A percentile compares a stretch with the other conserved stretches of the same genome.
These are phyloP conservation scores for Trichoderma reesei DNA, from an alignment of 495 filamentous ascomycete species.

Conservation along the genomic window DNA sequence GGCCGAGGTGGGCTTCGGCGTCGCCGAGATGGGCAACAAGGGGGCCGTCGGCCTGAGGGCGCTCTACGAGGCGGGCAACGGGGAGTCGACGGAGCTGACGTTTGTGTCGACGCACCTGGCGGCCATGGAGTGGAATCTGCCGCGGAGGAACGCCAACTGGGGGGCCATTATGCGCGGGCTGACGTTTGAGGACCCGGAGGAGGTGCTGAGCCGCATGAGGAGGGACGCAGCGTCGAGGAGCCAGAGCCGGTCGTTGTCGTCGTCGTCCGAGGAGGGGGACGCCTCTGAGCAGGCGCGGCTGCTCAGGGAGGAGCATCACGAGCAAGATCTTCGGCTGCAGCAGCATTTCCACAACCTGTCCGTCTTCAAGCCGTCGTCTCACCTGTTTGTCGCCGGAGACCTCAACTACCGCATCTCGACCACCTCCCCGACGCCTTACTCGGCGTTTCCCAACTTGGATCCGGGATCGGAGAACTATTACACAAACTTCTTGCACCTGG, in stretches of 20 bases:
- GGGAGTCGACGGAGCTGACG: slow-evolving; percentile 51
- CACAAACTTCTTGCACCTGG: slow-evolving; percentile 49
- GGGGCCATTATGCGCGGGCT: slow-evolving; percentile 65
- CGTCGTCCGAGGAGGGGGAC: slow-evolving; percentile 19
- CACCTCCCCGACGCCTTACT: slow-evolving; percentile 42
- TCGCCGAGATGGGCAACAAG: slow-evolving; percentile 88
- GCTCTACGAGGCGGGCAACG: slow-evolving; percentile 33
- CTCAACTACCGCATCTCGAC: slow-evolving; percentile 84
- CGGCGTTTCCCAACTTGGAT: slow-evolving; percentile 51
- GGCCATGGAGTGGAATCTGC: slow-evolving; percentile 64
- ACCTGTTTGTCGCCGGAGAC: slow-evolving; percentile 81
- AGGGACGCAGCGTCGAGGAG: slow-evolving; percentile 11
- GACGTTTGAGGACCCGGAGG: slow-evolving; percentile 51
- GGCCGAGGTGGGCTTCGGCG: slow-evolving; percentile 70
- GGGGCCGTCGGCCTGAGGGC: slow-evolving; percentile 76
- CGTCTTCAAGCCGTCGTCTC: slow-evolving; percentile 64
- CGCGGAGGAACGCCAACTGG: slow-evolving; percentile 77
- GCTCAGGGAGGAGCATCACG: slow-evolving; percentile 1
- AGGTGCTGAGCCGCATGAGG: slow-evolving; percentile 16
- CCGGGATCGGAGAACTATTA: slow-evolving; percentile 38
- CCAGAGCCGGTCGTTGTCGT: slow-evolving; percentile 9
- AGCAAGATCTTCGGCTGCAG: slow-evolving; percentile 11
- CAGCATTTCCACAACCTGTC: slow-evolving; percentile 28
- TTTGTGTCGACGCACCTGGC: slow-evolving; percentile 86
- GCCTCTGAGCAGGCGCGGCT: slow-evolving; percentile 13